Evolutionary conservation across 2,329 filamentous ascomycete genomes (phyloP).

Genomic region (Hypoxylon sp.): DNA sequence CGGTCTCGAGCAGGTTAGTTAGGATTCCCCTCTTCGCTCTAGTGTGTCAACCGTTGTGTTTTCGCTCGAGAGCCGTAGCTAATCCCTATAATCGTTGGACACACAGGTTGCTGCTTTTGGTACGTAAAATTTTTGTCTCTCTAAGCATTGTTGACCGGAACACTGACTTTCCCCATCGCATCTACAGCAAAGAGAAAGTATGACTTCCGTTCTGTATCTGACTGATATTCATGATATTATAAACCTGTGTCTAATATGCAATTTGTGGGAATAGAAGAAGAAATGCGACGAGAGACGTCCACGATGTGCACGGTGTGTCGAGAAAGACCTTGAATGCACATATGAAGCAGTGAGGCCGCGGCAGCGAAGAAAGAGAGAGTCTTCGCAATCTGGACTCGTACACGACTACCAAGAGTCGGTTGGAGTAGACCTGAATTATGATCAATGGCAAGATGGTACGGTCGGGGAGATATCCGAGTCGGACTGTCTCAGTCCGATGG

Average conservation of each 20-base stretch:
- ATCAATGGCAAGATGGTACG: constrained; percentile 42
- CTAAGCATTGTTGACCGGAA: constrained; percentile 16
- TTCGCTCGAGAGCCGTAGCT: constrained; percentile 36
- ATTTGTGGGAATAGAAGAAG: constrained; percentile 60
- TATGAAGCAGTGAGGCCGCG: constrained; percentile 63
- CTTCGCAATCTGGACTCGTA: constrained; percentile 41
- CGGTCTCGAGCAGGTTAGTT: constrained; percentile 69
- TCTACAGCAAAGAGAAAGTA: constrained; percentile 66
- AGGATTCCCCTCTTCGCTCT: constrained; percentile 3
- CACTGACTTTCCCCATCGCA: constrained; percentile 39
- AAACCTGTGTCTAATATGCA: constrained; percentile 28
- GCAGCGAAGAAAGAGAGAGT: constrained; percentile 55
- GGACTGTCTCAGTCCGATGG: constrained; percentile 41
- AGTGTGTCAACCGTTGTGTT: not conserved
- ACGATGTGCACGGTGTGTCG: constrained; percentile 62
- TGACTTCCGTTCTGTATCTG: constrained; percentile 35
- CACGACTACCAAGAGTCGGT: constrained; percentile 24
- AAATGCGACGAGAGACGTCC: constrained; percentile 68
- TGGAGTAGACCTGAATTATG: constrained; percentile 32
- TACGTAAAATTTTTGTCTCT: constrained; percentile 50
- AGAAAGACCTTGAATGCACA: constrained; percentile 61
- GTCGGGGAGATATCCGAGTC: constrained; percentile 38
- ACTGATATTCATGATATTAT: constrained; percentile 4
- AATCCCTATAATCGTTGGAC: constrained; percentile 38
- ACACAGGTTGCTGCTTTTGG: constrained; percentile 65